Conservation (phyloP, 1,139 yeast species). For the Geotrichum phurueaensis region DNA sequence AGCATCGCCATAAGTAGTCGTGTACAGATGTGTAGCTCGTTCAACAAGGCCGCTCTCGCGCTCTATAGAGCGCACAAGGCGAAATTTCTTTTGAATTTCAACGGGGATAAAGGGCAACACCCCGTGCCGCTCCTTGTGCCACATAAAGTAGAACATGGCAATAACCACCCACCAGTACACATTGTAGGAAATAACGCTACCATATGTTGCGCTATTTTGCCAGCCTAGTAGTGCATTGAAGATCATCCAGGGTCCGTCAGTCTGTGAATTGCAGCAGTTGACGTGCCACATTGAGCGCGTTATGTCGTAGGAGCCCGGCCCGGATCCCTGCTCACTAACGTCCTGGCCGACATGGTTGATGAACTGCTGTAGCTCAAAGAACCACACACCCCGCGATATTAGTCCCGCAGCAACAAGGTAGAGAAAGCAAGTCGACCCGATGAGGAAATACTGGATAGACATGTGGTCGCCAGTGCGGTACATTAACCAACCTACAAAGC, state of each 20-base stretch:
- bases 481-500: slow-evolving; percentile 55
- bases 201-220: slow-evolving; percentile 89
- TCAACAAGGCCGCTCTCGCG: not conserved
- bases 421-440: slow-evolving; percentile 73
- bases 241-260: slow-evolving; percentile 88
- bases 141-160: slow-evolving; percentile 7
- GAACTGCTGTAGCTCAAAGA: slow-evolving; percentile 61
- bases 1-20: slow-evolving; percentile 1
- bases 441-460: slow-evolving; percentile 73
- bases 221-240: slow-evolving; percentile 83
- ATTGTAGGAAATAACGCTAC: slow-evolving; percentile 78
- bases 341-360: slow-evolving; percentile 73
- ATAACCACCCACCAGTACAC: slow-evolving; percentile 72
- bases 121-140: slow-evolving; percentile 3
- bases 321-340: slow-evolving; percentile 82
- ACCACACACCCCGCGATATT: slow-evolving; percentile 87
- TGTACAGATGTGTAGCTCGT: not conserved
- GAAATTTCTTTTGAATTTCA: not conserved
- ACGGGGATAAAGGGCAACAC: slow-evolving; percentile 10
- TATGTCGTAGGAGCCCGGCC: slow-evolving; percentile 86
- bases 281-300: slow-evolving; percentile 80
- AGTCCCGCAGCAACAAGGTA: slow-evolving; percentile 85
- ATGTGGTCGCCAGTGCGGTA: slow-evolving; percentile 60
- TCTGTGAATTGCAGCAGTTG: slow-evolving; percentile 87
- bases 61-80: not conserved